phyloP scores from a whole-genome alignment of 305 asterid species.

The Fraxinus dipetala region DNA sequence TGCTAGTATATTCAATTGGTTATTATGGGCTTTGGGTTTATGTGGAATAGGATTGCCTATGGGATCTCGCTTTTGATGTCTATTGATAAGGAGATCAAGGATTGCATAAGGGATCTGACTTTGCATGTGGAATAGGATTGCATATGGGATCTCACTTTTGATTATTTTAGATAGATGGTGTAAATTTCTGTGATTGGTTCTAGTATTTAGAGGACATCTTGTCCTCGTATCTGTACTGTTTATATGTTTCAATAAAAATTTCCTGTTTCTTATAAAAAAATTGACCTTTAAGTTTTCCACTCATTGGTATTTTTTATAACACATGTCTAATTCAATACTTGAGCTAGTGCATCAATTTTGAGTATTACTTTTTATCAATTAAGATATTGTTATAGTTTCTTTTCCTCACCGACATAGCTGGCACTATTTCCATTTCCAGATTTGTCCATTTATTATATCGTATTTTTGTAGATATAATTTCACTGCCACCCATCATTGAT shows the following conservation, averaged over 20 bases:
- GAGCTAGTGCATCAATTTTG: conserved; percentile 20
- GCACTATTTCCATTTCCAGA: conserved; percentile 5
- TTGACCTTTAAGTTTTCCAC: neutral
- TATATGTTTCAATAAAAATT: neutral
- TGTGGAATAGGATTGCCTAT: neutral
- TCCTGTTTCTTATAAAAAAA: neutral
- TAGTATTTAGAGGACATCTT: neutral
- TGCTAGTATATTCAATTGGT: neutral
- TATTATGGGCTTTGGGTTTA: neutral
- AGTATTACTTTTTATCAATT: conserved; percentile 14
- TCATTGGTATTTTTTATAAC: neutral
- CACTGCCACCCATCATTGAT: conserved; percentile 25
- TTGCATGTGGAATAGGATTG: neutral
- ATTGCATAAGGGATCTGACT: neutral
- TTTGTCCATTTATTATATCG: conserved; percentile 1
- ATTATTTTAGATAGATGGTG: neutral
- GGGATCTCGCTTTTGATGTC: neutral
- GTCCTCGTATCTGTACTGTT: neutral
- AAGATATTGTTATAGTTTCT: conserved; percentile 8
- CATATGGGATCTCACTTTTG: neutral
- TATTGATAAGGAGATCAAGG: neutral
- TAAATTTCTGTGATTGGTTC: neutral
- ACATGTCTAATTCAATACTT: conserved; percentile 13
- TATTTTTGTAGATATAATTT: conserved; percentile 14
- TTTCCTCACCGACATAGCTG: conserved; percentile 8